A percentile compares a stretch with the other conserved stretches of the same genome.
phyloP scores from a whole-genome alignment of 345 rosid species.

The Sisymbrium altissimum region DNA sequence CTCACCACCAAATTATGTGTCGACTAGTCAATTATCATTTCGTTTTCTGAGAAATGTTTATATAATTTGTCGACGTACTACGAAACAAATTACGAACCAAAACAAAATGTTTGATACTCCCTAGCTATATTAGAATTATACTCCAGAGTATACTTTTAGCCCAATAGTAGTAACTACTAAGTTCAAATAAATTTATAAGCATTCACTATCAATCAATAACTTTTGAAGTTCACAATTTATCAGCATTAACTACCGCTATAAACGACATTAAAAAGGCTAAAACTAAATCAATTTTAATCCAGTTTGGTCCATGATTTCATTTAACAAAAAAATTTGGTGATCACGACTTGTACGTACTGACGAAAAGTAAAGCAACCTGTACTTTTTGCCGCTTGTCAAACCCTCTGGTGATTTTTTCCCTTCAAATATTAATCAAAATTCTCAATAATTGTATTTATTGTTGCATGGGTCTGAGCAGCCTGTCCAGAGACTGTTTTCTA shows the following conservation, averaged over 20 bases:
- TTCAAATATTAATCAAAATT: not conserved
- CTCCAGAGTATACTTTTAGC: too few relatives aligned
- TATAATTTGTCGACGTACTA: too few relatives aligned
- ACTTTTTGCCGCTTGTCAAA: constrained; percentile 14
- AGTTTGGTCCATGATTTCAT: not conserved
- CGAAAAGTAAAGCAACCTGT: not conserved
- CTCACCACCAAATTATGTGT: not conserved
- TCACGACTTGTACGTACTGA: not conserved
- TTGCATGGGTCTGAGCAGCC: constrained; percentile 8
- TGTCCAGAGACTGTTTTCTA: not conserved
- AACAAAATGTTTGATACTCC: too few relatives aligned
- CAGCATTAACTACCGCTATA: not conserved
- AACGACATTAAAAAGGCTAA: not conserved
- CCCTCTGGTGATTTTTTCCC: not conserved
- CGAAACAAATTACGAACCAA: not conserved
- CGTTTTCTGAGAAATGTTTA: not conserved
- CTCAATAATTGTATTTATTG: constrained; percentile 3
- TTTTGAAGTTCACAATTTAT: not conserved
- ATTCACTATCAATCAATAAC: not conserved
- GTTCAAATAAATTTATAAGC: too few relatives aligned
- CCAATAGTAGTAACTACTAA: too few relatives aligned
- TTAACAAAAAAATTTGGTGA: not conserved
- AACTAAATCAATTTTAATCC: not conserved
- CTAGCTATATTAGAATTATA: too few relatives aligned
- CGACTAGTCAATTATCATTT: not conserved